Evolutionary conservation across 1,139 yeast genomes (phyloP).

Genomic region (Hyphopichia pseudoburtonii): DNA sequence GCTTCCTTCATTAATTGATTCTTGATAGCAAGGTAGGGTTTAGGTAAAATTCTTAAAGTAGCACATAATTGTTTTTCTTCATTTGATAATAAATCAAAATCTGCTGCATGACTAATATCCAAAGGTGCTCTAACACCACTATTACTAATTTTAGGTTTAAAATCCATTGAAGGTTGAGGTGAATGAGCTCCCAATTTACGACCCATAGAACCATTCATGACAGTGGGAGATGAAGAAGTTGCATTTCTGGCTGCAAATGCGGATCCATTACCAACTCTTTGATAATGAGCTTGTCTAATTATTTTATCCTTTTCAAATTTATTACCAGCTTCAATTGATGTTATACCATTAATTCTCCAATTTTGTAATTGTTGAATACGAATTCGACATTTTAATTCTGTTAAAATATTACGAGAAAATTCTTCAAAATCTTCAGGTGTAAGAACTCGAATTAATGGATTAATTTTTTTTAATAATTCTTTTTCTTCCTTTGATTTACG

Average conservation of each 20-base stretch:
- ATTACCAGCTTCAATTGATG: conserved; percentile 77
- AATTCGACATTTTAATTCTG: conserved; percentile 76
- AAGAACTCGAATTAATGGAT: conserved; percentile 80
- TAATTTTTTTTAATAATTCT: conserved; percentile 69
- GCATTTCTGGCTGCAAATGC: conserved; percentile 28
- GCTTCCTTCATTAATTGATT: conserved; percentile 90
- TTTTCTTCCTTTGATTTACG: conserved; percentile 86
- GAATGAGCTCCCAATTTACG: conserved; percentile 18
- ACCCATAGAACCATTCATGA: conserved; percentile 12
- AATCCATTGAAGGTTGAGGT: conserved; percentile 38
- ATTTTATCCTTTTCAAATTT: conserved; percentile 88
- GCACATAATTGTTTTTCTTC: conserved; percentile 88
- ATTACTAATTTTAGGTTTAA: conserved; percentile 37
- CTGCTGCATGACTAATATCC: conserved; percentile 83
- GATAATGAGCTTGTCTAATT: conserved; percentile 57
- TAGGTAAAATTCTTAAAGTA: conserved; percentile 81
- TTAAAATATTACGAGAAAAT: conserved; percentile 69
- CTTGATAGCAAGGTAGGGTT: conserved; percentile 90
- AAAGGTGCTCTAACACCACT: conserved; percentile 45
- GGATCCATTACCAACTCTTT: conserved; percentile 55
- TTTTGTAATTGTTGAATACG: conserved; percentile 88
- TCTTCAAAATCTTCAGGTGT: conserved; percentile 76
- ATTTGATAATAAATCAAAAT: conserved; percentile 74
- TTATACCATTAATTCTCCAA: conserved; percentile 89
- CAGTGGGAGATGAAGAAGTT: conserved; percentile 11